Percentiles rank a stretch among this genome's conserved stretches.
Evolutionary conservation across 768 basidiomycete genomes (phyloP).

Genomic region (Pleurotus sapidus): DNA sequence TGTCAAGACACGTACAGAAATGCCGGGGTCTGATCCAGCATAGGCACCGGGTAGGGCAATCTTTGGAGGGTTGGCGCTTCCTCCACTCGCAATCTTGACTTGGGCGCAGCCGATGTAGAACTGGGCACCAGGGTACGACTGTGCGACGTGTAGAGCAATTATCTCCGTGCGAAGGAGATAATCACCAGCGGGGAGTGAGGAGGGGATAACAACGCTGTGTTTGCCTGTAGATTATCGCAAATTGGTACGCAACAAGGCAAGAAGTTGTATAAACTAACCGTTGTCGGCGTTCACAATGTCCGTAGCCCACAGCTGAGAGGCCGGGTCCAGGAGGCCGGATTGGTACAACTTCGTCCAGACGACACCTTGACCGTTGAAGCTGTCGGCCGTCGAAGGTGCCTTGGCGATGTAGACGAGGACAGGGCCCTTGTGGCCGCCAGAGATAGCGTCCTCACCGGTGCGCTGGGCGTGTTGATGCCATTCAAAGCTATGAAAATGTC

Average conservation of each 20-base stretch:
- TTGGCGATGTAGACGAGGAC: constrained; percentile 51
- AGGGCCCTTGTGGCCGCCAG: constrained; percentile 48
- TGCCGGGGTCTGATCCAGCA: constrained; percentile 44
- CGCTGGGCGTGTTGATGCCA: constrained; percentile 56
- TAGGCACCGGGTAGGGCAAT: constrained; percentile 49
- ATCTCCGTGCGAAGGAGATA: constrained; percentile 50
- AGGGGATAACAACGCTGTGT: constrained; percentile 40
- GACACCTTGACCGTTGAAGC: constrained; percentile 44
- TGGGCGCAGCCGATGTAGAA: constrained; percentile 53
- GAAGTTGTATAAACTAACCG: constrained; percentile 21
- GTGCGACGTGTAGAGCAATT: constrained; percentile 23
- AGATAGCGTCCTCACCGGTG: constrained; percentile 50
- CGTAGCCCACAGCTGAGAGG: constrained; percentile 42
- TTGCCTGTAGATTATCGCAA: constrained; percentile 24
- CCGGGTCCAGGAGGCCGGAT: constrained; percentile 39
- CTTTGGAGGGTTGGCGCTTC: constrained; percentile 44
- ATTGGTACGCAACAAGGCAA: no score
- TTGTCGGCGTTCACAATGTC: constrained; percentile 45
- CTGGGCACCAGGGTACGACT: constrained; percentile 37
- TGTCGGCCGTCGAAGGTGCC: constrained; percentile 40
- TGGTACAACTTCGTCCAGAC: constrained; percentile 57
- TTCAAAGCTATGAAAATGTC: constrained; percentile 35
- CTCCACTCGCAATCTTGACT: constrained; percentile 41
- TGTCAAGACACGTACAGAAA: constrained; percentile 30
- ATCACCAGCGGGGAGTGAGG: constrained; percentile 45